These are phyloP conservation scores for Phanerochaete sordida DNA, from an alignment of 768 basidiomycete genomes.

Conservation along the genomic window DNA sequence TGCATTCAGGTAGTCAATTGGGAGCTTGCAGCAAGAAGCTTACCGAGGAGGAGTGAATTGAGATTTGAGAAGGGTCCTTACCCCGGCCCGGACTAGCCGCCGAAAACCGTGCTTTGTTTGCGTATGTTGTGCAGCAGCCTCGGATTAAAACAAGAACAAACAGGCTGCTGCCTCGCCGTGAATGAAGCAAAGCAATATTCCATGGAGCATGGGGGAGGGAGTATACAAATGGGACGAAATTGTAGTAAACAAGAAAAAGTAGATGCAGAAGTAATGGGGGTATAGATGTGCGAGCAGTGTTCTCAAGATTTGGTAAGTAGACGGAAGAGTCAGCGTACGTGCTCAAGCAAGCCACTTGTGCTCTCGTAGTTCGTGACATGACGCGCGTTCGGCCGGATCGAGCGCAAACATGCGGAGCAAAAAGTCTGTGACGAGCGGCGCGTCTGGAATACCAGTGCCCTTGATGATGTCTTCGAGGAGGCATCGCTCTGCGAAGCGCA, in stretches of 20 bases:
- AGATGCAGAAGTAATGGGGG: not conserved
- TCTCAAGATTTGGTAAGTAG: no score
- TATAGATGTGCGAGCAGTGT: no score
- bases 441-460: not conserved
- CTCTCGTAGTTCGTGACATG: not conserved
- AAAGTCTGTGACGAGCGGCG: not conserved
- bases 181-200: no score
- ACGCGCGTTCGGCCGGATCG: not conserved
- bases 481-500: not conserved
- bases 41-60: not conserved
- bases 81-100: not conserved
- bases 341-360: slow-evolving; percentile 1
- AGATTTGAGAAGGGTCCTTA: not conserved
- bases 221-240: no score
- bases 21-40: not conserved
- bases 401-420: not conserved
- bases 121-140: not conserved
- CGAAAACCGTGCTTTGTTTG: not conserved
- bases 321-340: no score
- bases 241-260: no score
- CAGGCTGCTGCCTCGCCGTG: not conserved
- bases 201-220: no score
- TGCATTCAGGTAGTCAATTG: not conserved
- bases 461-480: not conserved
- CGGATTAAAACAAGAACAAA: not conserved